A percentile compares a stretch with the other conserved stretches of the same genome.
Evolutionary conservation across 2,329 filamentous ascomycete species (phyloP).

Genomic region (Colletotrichum costaricense): DNA sequence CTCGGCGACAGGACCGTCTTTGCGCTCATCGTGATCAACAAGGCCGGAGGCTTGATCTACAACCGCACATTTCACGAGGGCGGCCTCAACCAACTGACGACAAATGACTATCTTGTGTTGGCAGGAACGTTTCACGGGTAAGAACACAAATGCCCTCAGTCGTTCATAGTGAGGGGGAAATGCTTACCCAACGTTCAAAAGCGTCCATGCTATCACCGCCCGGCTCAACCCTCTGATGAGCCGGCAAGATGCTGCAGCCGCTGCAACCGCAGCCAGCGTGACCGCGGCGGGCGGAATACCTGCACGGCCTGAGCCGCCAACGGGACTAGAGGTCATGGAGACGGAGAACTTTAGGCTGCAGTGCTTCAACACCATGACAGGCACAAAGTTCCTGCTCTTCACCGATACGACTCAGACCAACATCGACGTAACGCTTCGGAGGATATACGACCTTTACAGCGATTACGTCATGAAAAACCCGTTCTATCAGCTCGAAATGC

Average conservation of each 20-base stretch:
- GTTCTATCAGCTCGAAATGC: constrained; percentile 98
- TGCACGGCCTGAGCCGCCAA: constrained; percentile 70
- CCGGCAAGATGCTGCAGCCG: constrained; percentile 48
- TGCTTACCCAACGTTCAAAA: constrained; percentile 44
- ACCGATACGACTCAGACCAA: constrained; percentile 90
- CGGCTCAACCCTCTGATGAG: constrained; percentile 68
- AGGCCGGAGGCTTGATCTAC: constrained; percentile 96
- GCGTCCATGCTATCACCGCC: constrained; percentile 76
- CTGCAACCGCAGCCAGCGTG: constrained; percentile 48
- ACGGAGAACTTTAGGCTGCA: constrained; percentile 94
- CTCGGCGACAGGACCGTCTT: constrained; percentile 81
- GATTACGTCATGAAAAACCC: constrained; percentile 99
- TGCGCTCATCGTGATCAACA: constrained; percentile 97
- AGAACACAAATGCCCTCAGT: constrained; percentile 43
- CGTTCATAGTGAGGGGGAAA: constrained; percentile 1
- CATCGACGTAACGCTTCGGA: constrained; percentile 83
- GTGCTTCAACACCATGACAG: constrained; percentile 95
- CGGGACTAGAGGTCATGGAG: constrained; percentile 92
- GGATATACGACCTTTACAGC: constrained; percentile 93
- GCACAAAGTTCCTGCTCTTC: constrained; percentile 95
- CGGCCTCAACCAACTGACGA: constrained; percentile 86
- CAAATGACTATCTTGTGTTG: constrained; percentile 96
- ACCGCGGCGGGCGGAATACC: constrained; percentile 45
- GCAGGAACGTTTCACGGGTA: constrained; percentile 98
- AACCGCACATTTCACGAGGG: constrained; percentile 92